Conservation (phyloP, 2,329 filamentous ascomycete species). For the Cucurbitaria berberidis region DNA sequence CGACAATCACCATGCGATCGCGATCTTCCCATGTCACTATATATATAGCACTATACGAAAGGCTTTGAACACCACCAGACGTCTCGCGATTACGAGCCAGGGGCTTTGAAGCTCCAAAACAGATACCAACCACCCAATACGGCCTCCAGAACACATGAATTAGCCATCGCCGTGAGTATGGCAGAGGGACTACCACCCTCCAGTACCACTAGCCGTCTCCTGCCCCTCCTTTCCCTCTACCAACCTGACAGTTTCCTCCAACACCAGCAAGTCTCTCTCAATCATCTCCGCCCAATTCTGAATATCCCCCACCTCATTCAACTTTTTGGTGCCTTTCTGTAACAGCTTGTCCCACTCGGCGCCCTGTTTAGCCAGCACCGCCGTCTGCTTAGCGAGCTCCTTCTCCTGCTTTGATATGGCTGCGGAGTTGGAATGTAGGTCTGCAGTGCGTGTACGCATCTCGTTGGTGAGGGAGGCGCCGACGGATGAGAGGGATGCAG, state of each 20-base stretch:
- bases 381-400: slow-evolving; percentile 67
- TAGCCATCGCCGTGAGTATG: background rate
- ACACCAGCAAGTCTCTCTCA: slow-evolving; percentile 53
- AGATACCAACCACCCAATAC: background rate
- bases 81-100: background rate
- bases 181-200: slow-evolving; percentile 12
- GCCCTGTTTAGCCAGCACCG: slow-evolving; percentile 66
- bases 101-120: background rate
- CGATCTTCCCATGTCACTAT: background rate
- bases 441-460: slow-evolving; percentile 69
- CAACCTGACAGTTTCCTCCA: slow-evolving; percentile 50
- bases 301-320: slow-evolving; percentile 81
- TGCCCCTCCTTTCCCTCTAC: slow-evolving; percentile 31
- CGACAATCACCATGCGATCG: background rate
- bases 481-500: slow-evolving; percentile 59
- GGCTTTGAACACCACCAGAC: background rate
- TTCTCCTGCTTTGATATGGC: slow-evolving; percentile 71
- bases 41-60: background rate
- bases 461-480: slow-evolving; percentile 73
- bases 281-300: slow-evolving; percentile 89
- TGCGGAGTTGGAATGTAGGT: slow-evolving; percentile 72
- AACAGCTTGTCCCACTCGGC: slow-evolving; percentile 69
- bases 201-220: slow-evolving; percentile 42
- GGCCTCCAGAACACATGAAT: background rate
- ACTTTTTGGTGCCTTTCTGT: slow-evolving; percentile 64